Conservation (phyloP, 169 alveolate genomes). For the Toxoplasma gondii region DNA sequence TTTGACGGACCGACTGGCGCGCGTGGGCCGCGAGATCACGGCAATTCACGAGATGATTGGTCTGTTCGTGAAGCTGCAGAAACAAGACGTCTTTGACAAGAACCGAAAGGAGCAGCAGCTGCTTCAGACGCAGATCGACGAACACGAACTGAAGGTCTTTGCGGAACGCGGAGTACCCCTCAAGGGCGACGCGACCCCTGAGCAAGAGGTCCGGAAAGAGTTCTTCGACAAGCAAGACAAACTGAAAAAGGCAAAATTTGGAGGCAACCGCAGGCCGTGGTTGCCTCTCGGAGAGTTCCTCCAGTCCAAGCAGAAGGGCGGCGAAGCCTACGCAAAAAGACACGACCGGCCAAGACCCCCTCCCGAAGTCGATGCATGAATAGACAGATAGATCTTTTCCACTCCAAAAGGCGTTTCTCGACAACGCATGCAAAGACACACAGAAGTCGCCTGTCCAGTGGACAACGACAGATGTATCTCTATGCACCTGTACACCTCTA, state of each 20-base stretch:
- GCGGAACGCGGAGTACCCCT: conserved; percentile 58
- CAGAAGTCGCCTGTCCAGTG: too few species aligned
- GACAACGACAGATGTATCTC: too few species aligned
- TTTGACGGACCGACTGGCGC: conserved; percentile 76
- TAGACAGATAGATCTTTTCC: too few species aligned
- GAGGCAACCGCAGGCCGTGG: conserved; percentile 63
- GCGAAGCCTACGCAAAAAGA: conserved; percentile 75
- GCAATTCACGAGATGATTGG: conserved; percentile 80
- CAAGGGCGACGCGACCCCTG: conserved; percentile 53
- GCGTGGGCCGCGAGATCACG: conserved; percentile 81
- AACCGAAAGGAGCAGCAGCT: conserved; percentile 71
- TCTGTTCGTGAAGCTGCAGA: conserved; percentile 74
- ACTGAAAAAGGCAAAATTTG: conserved; percentile 32
- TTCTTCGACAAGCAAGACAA: conserved; percentile 68
- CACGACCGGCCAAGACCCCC: conserved; percentile 73
- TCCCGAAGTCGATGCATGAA: neutral
- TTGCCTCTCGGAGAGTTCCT: conserved; percentile 77
- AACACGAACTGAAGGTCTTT: conserved; percentile 72
- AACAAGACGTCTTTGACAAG: conserved; percentile 73
- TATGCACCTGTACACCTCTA: too few species aligned
- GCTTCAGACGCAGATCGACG: conserved; percentile 78
- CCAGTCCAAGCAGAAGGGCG: conserved; percentile 77
- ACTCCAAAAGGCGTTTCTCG: too few species aligned
- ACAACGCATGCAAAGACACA: too few species aligned
- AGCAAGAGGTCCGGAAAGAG: conserved; percentile 67